Percentiles rank a stretch among this genome's conserved stretches.
These are phyloP conservation scores for Hygrophorus pudorinus DNA, from an alignment of 768 basidiomycete species.

Conservation along the genomic window DNA sequence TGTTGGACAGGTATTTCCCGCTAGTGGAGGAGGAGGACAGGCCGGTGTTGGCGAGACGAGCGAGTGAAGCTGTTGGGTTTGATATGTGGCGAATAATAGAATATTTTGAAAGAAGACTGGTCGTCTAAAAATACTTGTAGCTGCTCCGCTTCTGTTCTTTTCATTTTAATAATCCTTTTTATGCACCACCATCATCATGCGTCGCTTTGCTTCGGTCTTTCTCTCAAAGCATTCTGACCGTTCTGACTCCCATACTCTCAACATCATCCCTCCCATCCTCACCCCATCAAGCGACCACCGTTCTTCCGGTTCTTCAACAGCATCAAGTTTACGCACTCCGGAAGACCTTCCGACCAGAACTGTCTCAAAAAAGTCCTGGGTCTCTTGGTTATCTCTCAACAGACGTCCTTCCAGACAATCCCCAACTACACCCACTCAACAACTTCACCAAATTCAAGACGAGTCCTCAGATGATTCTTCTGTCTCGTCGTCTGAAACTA, in stretches of 20 bases:
- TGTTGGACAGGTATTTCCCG: conserved; percentile 43
- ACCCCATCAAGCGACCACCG: conserved; percentile 30
- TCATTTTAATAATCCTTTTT: conserved; percentile 6
- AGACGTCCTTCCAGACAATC: not conserved
- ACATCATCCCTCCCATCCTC: conserved; percentile 15
- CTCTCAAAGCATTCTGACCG: conserved; percentile 30
- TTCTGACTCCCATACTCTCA: conserved; percentile 20
- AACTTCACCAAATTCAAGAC: conserved; percentile 19
- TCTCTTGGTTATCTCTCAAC: conserved; percentile 42
- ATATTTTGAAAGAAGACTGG: conserved; percentile 57
- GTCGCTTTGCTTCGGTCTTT: conserved; percentile 56
- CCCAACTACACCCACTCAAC: not conserved
- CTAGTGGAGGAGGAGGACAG: conserved; percentile 43
- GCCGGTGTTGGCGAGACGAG: conserved; percentile 38
- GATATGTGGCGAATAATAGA: conserved; percentile 50
- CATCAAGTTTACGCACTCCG: conserved; percentile 50
- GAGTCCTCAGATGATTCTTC: conserved; percentile 26
- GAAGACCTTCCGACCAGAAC: conserved; percentile 40
- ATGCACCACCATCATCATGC: conserved; percentile 30
- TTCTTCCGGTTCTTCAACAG: conserved; percentile 55
- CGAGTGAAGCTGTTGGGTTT: conserved; percentile 45
- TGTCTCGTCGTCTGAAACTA: conserved; percentile 9
- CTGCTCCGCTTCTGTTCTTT: conserved; percentile 1
- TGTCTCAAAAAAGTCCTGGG: conserved; percentile 42
- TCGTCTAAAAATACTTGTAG: no score